Base-by-base conservation (phyloP, 73 alveolate genomes). In the Stentor roeselii region DNA sequence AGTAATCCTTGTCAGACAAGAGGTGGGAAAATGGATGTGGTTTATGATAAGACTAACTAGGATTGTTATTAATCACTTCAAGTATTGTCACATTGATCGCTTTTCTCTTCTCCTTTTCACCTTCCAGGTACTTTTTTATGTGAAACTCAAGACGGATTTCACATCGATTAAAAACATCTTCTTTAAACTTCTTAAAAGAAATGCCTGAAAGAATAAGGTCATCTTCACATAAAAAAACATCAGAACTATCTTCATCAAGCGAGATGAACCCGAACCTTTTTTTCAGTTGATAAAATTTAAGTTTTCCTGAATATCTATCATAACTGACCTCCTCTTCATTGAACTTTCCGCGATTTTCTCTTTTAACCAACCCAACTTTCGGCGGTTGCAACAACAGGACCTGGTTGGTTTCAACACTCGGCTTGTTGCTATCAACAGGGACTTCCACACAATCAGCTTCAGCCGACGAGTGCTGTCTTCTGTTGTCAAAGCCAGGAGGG, bases 221-320 rank as follows among this genome's bases (percentile, higher is more conserved):
- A 76, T 76, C 84, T 76, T 76, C 84, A 41, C 84, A 76, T 37
- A 76, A 41, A 76, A 76, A 76, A 14, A 76, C 59, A 40, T 76
- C 84, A 27, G 36, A 31, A 36, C 15, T 21, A 39, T 41, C 84
- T 2, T 15, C 39, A 41, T 76, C 84, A 15, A 76, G 60, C 32
- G 74, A 14, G 21, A 76, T 76, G 34, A 76, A 76, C 2, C 84
- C 84, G 39, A 76, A 76, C 2, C 84, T 14, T 40, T 76, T 76
- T 76, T 76, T 76, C 21, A 76, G 59, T 39, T 76, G 75, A 41
- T 76, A 76, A 39, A 76, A 76, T 39, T 76, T 76, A 1, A 76
- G 34, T 39, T 37, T 39, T 39, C 84, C 84, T 37, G 67, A 21
- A 40, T 21, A 76, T 39, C 30, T 39, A 21, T 40, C 74, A 1